phyloP scores from a whole-genome alignment of 2,329 filamentous ascomycete genomes.

The Phialemonium atrogriseum region DNA sequence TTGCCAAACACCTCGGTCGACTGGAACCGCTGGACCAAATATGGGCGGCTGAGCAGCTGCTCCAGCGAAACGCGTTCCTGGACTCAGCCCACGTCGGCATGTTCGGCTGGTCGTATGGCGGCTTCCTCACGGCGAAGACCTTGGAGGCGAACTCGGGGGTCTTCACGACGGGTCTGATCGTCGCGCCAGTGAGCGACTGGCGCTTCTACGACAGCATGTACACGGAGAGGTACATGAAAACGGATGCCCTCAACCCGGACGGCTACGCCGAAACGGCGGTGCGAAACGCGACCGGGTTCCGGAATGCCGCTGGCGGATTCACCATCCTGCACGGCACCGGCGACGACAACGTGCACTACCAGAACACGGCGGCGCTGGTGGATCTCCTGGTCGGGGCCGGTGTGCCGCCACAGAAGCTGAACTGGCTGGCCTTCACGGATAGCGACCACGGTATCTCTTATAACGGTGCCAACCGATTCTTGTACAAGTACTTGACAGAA shows the following conservation, averaged over 20 bases:
- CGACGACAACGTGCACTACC: slow-evolving; percentile 67
- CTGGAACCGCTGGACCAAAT: slow-evolving; percentile 60
- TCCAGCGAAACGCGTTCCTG: slow-evolving; percentile 41
- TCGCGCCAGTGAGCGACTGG: slow-evolving; percentile 61
- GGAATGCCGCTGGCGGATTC: slow-evolving; percentile 51
- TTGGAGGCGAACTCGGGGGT: slow-evolving; percentile 52
- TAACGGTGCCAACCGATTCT: slow-evolving; percentile 42
- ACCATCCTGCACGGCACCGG: slow-evolving; percentile 58
- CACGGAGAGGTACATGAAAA: slow-evolving; percentile 67
- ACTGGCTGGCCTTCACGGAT: slow-evolving; percentile 58
- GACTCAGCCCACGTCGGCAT: slow-evolving; percentile 54
- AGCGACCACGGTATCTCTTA: slow-evolving; percentile 54
- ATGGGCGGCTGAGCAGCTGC: slow-evolving; percentile 53
- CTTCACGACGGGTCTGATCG: slow-evolving; percentile 55
- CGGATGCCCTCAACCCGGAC: slow-evolving; percentile 41
- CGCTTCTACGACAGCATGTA: slow-evolving; percentile 65
- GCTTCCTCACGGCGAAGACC: slow-evolving; percentile 58
- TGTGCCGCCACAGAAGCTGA: slow-evolving; percentile 53
- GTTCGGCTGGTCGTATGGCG: slow-evolving; percentile 63
- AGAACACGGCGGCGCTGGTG: slow-evolving; percentile 53
- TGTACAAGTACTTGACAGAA: slow-evolving; percentile 54
- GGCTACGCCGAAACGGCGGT: slow-evolving; percentile 57
- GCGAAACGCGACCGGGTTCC: slow-evolving; percentile 50
- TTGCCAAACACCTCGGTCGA: slow-evolving; percentile 51
- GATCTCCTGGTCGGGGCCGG: slow-evolving; percentile 52